Evolutionary conservation across 2,329 filamentous ascomycete species (phyloP).

Genomic region (Diaporthe humulicola): DNA sequence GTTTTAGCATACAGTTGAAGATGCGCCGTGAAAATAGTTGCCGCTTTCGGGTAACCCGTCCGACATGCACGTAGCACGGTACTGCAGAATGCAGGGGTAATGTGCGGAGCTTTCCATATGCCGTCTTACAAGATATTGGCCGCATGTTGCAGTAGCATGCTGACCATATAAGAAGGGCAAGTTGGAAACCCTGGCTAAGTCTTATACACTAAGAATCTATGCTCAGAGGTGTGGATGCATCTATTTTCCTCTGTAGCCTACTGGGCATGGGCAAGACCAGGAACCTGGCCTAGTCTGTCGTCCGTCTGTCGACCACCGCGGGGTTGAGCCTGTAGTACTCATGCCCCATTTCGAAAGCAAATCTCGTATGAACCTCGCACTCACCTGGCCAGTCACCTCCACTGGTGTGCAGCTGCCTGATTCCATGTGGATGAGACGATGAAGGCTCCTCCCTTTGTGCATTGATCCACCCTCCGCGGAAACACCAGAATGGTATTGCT

Average conservation of each 20-base stretch:
- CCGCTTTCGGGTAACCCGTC: constrained; percentile 15
- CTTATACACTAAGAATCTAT: no score
- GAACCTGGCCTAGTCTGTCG: neutral
- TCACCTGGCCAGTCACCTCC: neutral
- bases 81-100: constrained; percentile 22
- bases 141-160: neutral
- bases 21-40: constrained; percentile 15
- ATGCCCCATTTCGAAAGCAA: no score
- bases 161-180: neutral
- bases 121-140: neutral
- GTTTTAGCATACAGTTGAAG: neutral
- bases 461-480: neutral
- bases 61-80: neutral
- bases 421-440: neutral
- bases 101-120: neutral
- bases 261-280: neutral
- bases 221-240: no score
- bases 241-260: no score
- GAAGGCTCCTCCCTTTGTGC: neutral
- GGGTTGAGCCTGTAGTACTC: neutral
- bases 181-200: no score
- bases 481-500: constrained; percentile 17
- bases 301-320: neutral
- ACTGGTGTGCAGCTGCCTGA: neutral
- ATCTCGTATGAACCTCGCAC: neutral